Evolutionary conservation across 805 yeast species (phyloP).

Genomic region (Pichia cephalocereana): DNA sequence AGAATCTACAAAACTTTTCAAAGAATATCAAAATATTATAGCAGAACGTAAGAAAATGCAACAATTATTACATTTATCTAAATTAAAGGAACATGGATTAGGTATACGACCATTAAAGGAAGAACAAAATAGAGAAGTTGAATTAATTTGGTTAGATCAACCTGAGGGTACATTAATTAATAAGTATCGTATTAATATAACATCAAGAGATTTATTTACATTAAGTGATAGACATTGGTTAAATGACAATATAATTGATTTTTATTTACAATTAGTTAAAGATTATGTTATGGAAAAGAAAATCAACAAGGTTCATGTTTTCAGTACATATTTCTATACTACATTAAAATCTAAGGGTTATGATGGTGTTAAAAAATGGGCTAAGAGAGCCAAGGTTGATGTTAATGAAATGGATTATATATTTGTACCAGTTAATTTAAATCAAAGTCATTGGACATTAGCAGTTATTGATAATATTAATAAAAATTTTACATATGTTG

Average conservation of each 20-base stretch:
- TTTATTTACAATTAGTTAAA: conserved; percentile 51
- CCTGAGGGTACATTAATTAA: conserved; percentile 24
- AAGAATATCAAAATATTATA: conserved; percentile 35
- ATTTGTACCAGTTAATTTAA: conserved; percentile 78
- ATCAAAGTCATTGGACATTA: conserved; percentile 86
- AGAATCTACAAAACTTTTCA: conserved; percentile 26
- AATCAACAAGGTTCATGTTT: conserved; percentile 45
- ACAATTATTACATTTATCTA: conserved; percentile 27
- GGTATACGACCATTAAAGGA: conserved; percentile 24
- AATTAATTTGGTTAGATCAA: conserved; percentile 24
- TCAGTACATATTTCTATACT: conserved; percentile 84
- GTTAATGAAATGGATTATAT: conserved; percentile 57
- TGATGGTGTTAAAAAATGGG: conserved; percentile 75
- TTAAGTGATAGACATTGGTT: conserved; percentile 71
- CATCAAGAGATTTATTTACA: conserved; percentile 60
- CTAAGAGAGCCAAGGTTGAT: conserved; percentile 62
- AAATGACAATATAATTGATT: conserved; percentile 85
- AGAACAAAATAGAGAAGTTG: conserved; percentile 27
- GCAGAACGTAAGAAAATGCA: conserved; percentile 32
- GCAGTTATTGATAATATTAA: conserved; percentile 62
- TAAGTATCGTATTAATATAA: conserved; percentile 47
- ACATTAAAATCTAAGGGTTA: conserved; percentile 67
- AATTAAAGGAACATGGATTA: conserved; percentile 25
- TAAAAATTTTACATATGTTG: conserved; percentile 59
- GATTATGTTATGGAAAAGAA: conserved; percentile 16